phyloP scores from a whole-genome alignment of 2,329 filamentous ascomycete species.

The Penicillium digitatum region DNA sequence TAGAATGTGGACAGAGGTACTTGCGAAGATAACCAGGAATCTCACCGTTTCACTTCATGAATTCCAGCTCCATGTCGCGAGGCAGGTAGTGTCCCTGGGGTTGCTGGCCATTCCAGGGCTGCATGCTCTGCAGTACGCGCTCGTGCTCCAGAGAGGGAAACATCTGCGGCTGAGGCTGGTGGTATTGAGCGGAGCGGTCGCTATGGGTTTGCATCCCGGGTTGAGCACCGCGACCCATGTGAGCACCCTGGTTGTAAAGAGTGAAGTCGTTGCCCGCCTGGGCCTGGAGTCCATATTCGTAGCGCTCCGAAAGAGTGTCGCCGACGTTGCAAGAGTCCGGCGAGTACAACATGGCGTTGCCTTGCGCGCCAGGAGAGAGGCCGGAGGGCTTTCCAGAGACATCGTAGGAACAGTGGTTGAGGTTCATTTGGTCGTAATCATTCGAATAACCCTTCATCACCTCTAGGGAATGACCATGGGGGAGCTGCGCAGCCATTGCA shows the following conservation, averaged over 20 bases:
- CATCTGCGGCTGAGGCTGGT: slow-evolving; percentile 17
- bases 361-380: slow-evolving; percentile 27
- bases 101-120: slow-evolving; percentile 15
- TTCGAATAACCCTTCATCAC: slow-evolving; percentile 16
- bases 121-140: slow-evolving; percentile 10
- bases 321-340: slow-evolving; percentile 23
- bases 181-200: slow-evolving; percentile 10
- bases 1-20: neutral
- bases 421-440: slow-evolving; percentile 16
- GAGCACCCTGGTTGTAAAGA: slow-evolving; percentile 19
- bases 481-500: slow-evolving; percentile 21
- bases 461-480: slow-evolving; percentile 9
- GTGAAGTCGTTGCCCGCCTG: slow-evolving; percentile 27
- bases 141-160: slow-evolving; percentile 21
- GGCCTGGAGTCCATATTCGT: slow-evolving; percentile 10
- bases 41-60: slow-evolving; percentile 9
- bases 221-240: neutral
- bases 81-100: slow-evolving; percentile 11
- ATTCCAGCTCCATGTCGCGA: slow-evolving; percentile 20
- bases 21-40: neutral
- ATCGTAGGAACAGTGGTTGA: slow-evolving; percentile 11
- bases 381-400: slow-evolving; percentile 16
- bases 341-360: slow-evolving; percentile 30
- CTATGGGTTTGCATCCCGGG: slow-evolving; percentile 6
- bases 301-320: slow-evolving; percentile 22